phyloP scores from a whole-genome alignment of 768 basidiomycete species.

The Psilocybe subaeruginosa region DNA sequence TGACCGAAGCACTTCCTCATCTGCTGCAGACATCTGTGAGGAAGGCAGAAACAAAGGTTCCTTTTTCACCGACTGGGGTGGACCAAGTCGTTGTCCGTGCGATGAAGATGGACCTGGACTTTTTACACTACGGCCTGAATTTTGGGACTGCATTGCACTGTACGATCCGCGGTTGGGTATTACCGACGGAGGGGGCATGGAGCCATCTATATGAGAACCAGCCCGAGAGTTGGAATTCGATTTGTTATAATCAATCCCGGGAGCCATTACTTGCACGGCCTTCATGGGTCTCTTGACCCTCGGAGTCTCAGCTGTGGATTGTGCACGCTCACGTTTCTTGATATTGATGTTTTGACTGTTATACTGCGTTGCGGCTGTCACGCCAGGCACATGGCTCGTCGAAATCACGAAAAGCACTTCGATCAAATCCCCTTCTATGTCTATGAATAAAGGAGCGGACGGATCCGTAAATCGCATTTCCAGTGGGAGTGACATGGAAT shows the following conservation, averaged over 20 bases:
- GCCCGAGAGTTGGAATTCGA: constrained; percentile 24
- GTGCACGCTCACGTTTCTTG: constrained; percentile 50
- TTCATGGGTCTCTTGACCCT: constrained; percentile 57
- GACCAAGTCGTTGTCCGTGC: constrained; percentile 7
- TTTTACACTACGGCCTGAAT: not conserved
- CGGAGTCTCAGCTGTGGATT: constrained; percentile 40
- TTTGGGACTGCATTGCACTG: constrained; percentile 1
- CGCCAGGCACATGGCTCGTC: constrained; percentile 60
- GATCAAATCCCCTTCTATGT: constrained; percentile 67
- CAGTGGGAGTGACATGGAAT: constrained; percentile 64
- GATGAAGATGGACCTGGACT: not conserved
- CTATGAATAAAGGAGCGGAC: constrained; percentile 74
- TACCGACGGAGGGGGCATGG: constrained; percentile 44
- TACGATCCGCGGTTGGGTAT: constrained; percentile 19
- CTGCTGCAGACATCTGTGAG: constrained; percentile 63
- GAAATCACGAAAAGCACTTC: constrained; percentile 79
- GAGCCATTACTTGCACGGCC: constrained; percentile 43
- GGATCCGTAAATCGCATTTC: constrained; percentile 80
- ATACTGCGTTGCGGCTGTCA: constrained; percentile 26
- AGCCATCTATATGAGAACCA: constrained; percentile 28
- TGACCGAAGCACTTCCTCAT: constrained; percentile 53
- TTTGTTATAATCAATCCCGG: constrained; percentile 17
- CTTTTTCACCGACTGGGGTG: constrained; percentile 24
- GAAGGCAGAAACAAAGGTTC: constrained; percentile 52
- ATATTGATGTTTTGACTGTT: constrained; percentile 21